Evolutionary conservation across 768 basidiomycete genomes (phyloP).

Genomic region (Tulasnella sp.): DNA sequence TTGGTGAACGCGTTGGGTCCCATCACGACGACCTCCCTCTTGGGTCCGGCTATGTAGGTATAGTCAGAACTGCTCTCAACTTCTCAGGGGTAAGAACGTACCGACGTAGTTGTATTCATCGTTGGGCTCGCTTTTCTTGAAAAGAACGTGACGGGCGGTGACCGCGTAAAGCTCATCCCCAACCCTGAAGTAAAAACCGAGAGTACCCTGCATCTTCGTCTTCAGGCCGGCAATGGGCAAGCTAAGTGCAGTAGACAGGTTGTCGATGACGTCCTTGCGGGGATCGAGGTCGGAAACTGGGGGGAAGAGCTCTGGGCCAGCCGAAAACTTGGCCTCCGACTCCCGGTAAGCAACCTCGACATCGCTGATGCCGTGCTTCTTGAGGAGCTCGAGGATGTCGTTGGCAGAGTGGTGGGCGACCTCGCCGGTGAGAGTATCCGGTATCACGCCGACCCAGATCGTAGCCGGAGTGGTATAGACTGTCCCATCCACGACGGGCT

Average conservation of each 20-base stretch:
- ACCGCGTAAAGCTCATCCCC: constrained; percentile 15
- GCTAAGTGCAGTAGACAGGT: neutral
- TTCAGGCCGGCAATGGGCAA: constrained; percentile 24
- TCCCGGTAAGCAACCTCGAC: constrained; percentile 12
- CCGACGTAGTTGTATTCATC: constrained; percentile 23
- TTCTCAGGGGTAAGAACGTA: constrained; percentile 25
- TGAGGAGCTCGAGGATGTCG: neutral
- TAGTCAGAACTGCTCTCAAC: constrained; percentile 24
- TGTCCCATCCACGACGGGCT: neutral
- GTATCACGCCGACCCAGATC: constrained; percentile 16
- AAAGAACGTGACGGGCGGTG: constrained; percentile 18
- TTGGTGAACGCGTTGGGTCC: constrained; percentile 25
- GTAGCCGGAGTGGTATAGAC: constrained; percentile 8
- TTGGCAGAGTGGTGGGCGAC: constrained; percentile 9
- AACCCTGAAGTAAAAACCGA: constrained; percentile 25
- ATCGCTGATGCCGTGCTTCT: constrained; percentile 4
- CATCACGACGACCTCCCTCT: constrained; percentile 30
- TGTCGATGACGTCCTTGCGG: constrained; percentile 3
- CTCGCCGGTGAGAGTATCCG: constrained; percentile 1
- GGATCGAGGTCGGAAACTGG: neutral
- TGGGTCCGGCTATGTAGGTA: constrained; percentile 23
- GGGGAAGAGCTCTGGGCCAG: neutral
- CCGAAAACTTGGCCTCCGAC: constrained; percentile 1
- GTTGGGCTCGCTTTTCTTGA: constrained; percentile 20
- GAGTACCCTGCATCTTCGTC: constrained; percentile 26